Conservation (phyloP, 768 basidiomycete genomes). For the Sistotremastrum niveocremeum region DNA sequence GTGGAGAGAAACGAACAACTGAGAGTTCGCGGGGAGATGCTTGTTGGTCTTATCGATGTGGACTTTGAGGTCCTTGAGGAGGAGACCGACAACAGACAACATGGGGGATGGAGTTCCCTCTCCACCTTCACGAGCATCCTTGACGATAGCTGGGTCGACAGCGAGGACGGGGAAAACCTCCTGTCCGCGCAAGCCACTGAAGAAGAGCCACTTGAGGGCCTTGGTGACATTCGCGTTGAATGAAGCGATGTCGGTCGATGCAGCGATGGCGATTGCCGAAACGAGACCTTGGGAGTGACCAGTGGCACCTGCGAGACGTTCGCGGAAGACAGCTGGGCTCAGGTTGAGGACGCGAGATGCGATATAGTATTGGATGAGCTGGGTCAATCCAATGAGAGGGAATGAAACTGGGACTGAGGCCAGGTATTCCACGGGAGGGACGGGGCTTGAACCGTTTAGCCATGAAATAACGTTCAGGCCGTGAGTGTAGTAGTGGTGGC, state of each 20-base stretch:
- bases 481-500: slow-evolving; percentile 55
- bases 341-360: slow-evolving; percentile 63
- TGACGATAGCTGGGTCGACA: slow-evolving; percentile 75
- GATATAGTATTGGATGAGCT: slow-evolving; percentile 85
- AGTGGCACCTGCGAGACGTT: slow-evolving; percentile 71
- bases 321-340: slow-evolving; percentile 68
- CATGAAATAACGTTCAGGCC: slow-evolving; percentile 77
- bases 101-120: slow-evolving; percentile 92
- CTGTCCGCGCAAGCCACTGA: slow-evolving; percentile 84
- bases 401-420: slow-evolving; percentile 90
- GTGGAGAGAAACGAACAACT: slow-evolving; percentile 76
- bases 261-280: slow-evolving; percentile 80
- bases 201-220: slow-evolving; percentile 87
- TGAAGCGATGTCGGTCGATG: slow-evolving; percentile 61
- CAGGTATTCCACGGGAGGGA: slow-evolving; percentile 74
- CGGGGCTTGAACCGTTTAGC: slow-evolving; percentile 57
- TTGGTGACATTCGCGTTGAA: slow-evolving; percentile 68
- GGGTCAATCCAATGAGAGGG: slow-evolving; percentile 92
- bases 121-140: slow-evolving; percentile 81
- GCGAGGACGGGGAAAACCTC: slow-evolving; percentile 88
- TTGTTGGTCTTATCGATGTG: slow-evolving; percentile 83
- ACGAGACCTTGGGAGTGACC: slow-evolving; percentile 97
- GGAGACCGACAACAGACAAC: slow-evolving; percentile 79
- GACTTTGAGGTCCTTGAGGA: slow-evolving; percentile 58
- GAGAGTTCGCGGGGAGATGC: slow-evolving; percentile 65